Conservation (phyloP, 1,284 basidiomycete species). For the Cryptococcus jaspeensis region DNA sequence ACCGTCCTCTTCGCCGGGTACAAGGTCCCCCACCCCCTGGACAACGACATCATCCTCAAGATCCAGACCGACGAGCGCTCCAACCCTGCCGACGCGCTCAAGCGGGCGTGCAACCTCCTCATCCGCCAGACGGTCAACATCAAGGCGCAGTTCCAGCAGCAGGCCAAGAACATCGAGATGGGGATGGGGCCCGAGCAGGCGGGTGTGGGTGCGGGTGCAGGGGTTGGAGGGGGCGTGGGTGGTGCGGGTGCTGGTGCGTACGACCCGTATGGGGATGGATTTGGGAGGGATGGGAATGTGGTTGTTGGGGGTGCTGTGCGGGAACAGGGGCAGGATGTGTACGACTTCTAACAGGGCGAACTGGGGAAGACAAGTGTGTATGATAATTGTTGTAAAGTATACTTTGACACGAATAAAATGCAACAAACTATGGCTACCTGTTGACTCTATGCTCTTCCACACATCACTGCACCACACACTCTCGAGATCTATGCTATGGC, state of each 20-base stretch:
- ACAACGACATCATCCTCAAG: slow-evolving; percentile 90
- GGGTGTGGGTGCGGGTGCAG: slow-evolving; percentile 13
- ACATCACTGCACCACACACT: no score
- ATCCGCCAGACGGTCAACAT: slow-evolving; percentile 66
- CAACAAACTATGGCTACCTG: no score
- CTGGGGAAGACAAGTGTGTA: not conserved
- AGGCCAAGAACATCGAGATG: slow-evolving; percentile 54
- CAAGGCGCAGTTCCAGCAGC: slow-evolving; percentile 54
- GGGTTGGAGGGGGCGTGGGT: not conserved
- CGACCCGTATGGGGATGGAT: slow-evolving; percentile 47
- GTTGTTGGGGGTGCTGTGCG: slow-evolving; percentile 20
- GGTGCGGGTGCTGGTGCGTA: slow-evolving; percentile 19
- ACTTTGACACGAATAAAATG: not conserved
- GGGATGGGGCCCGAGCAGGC: slow-evolving; percentile 46
- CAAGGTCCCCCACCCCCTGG: slow-evolving; percentile 94
- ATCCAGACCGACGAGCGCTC: slow-evolving; percentile 89
- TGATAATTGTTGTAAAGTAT: slow-evolving; percentile 2
- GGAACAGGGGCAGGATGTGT: slow-evolving; percentile 33
- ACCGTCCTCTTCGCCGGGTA: slow-evolving; percentile 93
- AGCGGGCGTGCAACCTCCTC: slow-evolving; percentile 77
- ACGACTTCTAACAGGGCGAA: slow-evolving; percentile 38
- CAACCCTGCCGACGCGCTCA: slow-evolving; percentile 79
- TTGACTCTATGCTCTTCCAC: no score
- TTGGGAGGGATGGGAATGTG: slow-evolving; percentile 19
- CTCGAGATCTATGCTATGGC: slow-evolving; percentile 16